A percentile compares a stretch with the other conserved stretches of the same genome.
Conservation (phyloP, 2,329 filamentous ascomycete genomes). For the Aaosphaeria pasadenensis region DNA sequence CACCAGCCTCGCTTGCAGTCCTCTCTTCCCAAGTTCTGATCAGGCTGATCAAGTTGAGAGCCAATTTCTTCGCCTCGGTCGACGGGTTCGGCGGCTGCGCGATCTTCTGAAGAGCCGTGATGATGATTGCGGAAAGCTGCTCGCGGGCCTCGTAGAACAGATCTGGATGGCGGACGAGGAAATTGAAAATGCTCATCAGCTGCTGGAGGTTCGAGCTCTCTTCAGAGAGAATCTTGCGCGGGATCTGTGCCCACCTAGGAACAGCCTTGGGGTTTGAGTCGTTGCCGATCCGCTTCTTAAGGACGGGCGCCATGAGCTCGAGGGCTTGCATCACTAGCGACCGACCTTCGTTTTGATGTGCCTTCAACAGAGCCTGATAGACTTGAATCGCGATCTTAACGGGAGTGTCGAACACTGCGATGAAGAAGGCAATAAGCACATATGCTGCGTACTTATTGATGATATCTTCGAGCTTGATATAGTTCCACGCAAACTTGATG, state of each 20-base stretch:
- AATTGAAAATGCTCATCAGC: slow-evolving; percentile 96
- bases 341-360: slow-evolving; percentile 92
- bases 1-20: slow-evolving; percentile 59
- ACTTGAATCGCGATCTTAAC: slow-evolving; percentile 95
- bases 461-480: slow-evolving; percentile 91
- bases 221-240: slow-evolving; percentile 85
- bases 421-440: slow-evolving; percentile 95
- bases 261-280: slow-evolving; percentile 61
- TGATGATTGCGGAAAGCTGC: slow-evolving; percentile 84
- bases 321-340: slow-evolving; percentile 90
- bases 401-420: slow-evolving; percentile 93
- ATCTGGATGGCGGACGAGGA: slow-evolving; percentile 86
- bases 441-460: slow-evolving; percentile 99
- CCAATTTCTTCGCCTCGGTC: slow-evolving; percentile 87
- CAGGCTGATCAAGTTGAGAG: slow-evolving; percentile 83
- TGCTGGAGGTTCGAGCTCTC: slow-evolving; percentile 94
- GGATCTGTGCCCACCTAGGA: slow-evolving; percentile 84
- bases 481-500: slow-evolving; percentile 99
- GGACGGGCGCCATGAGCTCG: slow-evolving; percentile 89
- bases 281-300: slow-evolving; percentile 77
- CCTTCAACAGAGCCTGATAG: slow-evolving; percentile 84
- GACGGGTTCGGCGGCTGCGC: slow-evolving; percentile 79
- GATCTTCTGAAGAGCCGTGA: slow-evolving; percentile 84
- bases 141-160: slow-evolving; percentile 95
- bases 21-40: slow-evolving; percentile 92